Base-by-base conservation (phyloP, 2,329 filamentous ascomycete species). In the Helicocarpus griseus region DNA sequence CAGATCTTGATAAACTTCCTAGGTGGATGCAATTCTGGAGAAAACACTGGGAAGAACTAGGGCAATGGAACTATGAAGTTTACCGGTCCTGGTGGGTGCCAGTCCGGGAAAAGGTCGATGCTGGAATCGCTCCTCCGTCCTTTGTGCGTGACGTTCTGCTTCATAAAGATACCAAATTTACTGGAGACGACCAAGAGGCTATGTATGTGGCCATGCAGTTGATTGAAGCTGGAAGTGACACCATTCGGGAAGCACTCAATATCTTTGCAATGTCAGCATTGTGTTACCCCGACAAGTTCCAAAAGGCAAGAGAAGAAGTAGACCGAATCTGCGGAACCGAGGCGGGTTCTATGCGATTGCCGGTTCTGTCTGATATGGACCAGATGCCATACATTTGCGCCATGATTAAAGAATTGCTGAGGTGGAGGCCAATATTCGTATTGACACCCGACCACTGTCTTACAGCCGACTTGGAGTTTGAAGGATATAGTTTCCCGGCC, bases 161-260 rank as follows among this genome's bases (percentile, higher is more conserved):
- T 7, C 57, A 63, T 24, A 46, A 48, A 21, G 59, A 58, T 26
- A 60, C 50, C 7, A 61, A 61, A 49, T 72, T 59, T 56, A 59
- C 53, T 3, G 67, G 63, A 3, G 54, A 58, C 28, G 64, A 69
- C 1, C 61, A 68, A 21, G 64, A 71, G 26, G 61, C 63, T n/a
- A 73, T 72, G 66, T 72, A 71, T 31, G 58, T 70, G 22, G 64
- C 66, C 2, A 63, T 67, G 51, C 62, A 65, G 14, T 57, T 74
- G 8, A 64, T 76, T 17, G 69, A 69, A 51, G 73, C 73, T 0
- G 73, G 73, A 5, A 66, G 63, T 28, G 73, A 76, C 54, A 77
- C 68, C 4, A 70, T 71, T 1, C 61, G 71, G n/a, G 63, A 69
- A 54, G 61, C 60, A 1, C 48, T 69, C 31, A 65, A 68, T 31